Percentiles rank a stretch among this genome's conserved stretches.
Evolutionary conservation across 2,329 filamentous ascomycete genomes (phyloP).

Genomic region (Eutypa lata): DNA sequence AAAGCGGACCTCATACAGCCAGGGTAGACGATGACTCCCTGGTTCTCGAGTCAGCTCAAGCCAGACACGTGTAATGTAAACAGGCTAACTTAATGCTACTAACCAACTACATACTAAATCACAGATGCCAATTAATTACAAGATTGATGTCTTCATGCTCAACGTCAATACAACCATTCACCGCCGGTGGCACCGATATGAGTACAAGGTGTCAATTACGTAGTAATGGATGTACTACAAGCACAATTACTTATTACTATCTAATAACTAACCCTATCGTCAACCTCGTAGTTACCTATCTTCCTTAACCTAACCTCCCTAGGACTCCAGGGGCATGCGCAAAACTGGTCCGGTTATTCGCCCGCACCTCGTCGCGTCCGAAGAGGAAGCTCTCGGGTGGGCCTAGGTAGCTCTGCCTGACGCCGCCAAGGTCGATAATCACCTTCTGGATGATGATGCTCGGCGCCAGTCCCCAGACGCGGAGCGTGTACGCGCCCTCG

Average conservation of each 20-base stretch:
- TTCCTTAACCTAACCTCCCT: not conserved
- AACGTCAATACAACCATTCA: too few relatives aligned
- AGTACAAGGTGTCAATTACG: too few relatives aligned
- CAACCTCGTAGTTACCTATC: not conserved
- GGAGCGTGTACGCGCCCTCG: conserved; percentile 46
- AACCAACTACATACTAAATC: too few relatives aligned
- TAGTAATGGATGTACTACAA: too few relatives aligned
- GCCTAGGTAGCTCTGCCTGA: conserved; percentile 52
- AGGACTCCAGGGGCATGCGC: conserved; percentile 10
- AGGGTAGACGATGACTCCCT: too few relatives aligned
- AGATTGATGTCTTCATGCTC: too few relatives aligned
- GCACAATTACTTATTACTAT: not conserved
- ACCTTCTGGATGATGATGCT: conserved; percentile 55
- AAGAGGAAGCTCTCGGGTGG: conserved; percentile 53
- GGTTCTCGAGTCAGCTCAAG: too few relatives aligned
- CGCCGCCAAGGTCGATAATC: conserved; percentile 52
- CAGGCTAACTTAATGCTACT: too few relatives aligned
- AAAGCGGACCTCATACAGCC: too few relatives aligned
- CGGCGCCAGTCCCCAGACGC: conserved; percentile 50
- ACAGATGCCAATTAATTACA: too few relatives aligned
- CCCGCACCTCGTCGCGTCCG: conserved; percentile 36
- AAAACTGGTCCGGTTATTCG: conserved; percentile 37
- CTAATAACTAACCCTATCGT: not conserved
- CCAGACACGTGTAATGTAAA: too few relatives aligned
- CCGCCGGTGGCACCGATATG: too few relatives aligned